Evolutionary conservation across 1,284 basidiomycete genomes (phyloP).

Genomic region (Puccinia triticina): DNA sequence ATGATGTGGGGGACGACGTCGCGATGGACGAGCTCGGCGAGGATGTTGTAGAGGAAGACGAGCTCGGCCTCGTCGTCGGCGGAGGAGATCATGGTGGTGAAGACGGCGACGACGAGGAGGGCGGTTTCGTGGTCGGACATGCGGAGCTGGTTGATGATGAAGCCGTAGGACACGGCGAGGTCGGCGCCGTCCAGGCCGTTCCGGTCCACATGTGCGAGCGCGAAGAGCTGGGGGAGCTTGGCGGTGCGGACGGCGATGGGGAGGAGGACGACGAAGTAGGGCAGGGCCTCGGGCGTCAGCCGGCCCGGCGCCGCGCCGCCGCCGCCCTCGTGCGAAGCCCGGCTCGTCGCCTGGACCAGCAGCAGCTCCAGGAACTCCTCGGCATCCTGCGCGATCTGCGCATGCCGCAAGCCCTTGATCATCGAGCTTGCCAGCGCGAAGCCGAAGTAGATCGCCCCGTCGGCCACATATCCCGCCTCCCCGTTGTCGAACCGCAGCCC

Average conservation of each 20-base stretch:
- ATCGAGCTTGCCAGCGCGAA: slow-evolving; percentile 79
- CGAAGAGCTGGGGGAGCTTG: slow-evolving; percentile 59
- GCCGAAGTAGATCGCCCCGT: slow-evolving; percentile 67
- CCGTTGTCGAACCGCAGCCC: slow-evolving; percentile 72
- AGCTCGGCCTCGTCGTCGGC: slow-evolving; percentile 79
- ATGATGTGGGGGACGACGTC: slow-evolving; percentile 48
- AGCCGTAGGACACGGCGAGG: slow-evolving; percentile 65
- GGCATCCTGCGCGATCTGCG: slow-evolving; percentile 47
- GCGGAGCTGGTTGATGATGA: slow-evolving; percentile 68
- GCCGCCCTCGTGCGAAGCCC: slow-evolving; percentile 54
- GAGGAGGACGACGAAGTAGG: slow-evolving; percentile 79
- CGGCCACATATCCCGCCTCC: slow-evolving; percentile 28
- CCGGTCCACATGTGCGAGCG: slow-evolving; percentile 66
- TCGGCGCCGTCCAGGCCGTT: slow-evolving; percentile 64
- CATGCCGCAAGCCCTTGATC: slow-evolving; percentile 79
- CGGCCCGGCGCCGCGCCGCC: no score
- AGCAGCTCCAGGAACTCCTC: slow-evolving; percentile 48
- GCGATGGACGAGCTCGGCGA: slow-evolving; percentile 70
- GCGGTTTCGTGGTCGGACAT: slow-evolving; percentile 71
- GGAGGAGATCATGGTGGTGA: slow-evolving; percentile 74
- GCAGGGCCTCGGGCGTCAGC: slow-evolving; percentile 69
- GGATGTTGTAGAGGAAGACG: slow-evolving; percentile 74
- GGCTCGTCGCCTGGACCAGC: slow-evolving; percentile 52
- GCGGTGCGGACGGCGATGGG: slow-evolving; percentile 67
- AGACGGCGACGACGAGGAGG: slow-evolving; percentile 73